phyloP scores from a whole-genome alignment of 768 basidiomycete species.

The Boletus reticuloceps region DNA sequence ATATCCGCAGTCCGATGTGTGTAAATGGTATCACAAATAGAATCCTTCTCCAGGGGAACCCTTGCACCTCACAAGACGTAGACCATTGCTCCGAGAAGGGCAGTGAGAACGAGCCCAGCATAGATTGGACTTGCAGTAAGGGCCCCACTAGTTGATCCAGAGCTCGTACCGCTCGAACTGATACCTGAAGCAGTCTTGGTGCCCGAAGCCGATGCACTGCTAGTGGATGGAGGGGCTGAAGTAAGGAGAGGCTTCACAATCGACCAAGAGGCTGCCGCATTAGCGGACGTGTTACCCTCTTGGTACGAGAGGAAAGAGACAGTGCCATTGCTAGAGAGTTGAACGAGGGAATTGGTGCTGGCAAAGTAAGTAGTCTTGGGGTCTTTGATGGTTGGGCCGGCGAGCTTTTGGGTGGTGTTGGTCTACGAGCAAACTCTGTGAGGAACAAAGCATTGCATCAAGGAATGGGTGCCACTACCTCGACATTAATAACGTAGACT shows the following conservation, averaged over 20 bases:
- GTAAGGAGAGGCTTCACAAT: constrained; percentile 42
- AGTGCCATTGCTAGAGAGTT: constrained; percentile 59
- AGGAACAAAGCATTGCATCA: background rate
- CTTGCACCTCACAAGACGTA: constrained; percentile 11
- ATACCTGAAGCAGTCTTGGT: constrained; percentile 14
- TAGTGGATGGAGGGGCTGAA: constrained; percentile 38
- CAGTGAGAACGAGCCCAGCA: constrained; percentile 7
- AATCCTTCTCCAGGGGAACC: background rate
- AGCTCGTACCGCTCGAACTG: constrained; percentile 10
- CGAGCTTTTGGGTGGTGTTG: constrained; percentile 61
- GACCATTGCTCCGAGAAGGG: constrained; percentile 16
- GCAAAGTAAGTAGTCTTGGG: constrained; percentile 62
- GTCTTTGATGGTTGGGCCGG: constrained; percentile 61
- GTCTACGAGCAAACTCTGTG: constrained; percentile 34
- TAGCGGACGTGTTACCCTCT: constrained; percentile 40
- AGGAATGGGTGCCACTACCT: constrained; percentile 35
- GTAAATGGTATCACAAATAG: constrained; percentile 6
- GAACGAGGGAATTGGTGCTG: constrained; percentile 57
- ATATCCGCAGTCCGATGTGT: background rate
- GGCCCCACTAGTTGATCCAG: constrained; percentile 14
- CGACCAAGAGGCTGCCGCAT: constrained; percentile 50
- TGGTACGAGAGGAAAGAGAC: constrained; percentile 62
- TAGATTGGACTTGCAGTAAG: constrained; percentile 12
- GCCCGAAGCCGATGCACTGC: constrained; percentile 17
- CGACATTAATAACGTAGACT: constrained; percentile 74